phyloP scores from a whole-genome alignment of 2,329 filamentous ascomycete species.

The Ophiocordyceps sinensis region DNA sequence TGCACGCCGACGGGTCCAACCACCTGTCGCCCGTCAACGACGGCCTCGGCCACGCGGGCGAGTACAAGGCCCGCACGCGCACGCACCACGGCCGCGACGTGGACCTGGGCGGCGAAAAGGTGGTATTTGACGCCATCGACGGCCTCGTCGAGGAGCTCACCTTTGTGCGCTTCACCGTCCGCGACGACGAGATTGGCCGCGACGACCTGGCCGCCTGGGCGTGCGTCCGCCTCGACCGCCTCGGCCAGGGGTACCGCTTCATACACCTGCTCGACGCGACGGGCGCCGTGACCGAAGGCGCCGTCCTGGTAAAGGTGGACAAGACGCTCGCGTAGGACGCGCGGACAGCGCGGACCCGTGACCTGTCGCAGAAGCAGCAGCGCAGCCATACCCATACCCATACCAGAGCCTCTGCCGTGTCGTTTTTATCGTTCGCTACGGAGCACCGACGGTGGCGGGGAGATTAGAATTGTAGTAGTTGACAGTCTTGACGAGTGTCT shows the following conservation, averaged over 20 bases:
- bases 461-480: no score
- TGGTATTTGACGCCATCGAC: slow-evolving; percentile 40
- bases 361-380: no score
- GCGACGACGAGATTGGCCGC: slow-evolving; percentile 68
- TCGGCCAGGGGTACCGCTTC: slow-evolving; percentile 63
- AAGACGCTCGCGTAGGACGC: slow-evolving; percentile 32
- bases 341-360: no score
- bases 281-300: slow-evolving; percentile 50
- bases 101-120: slow-evolving; percentile 44
- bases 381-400: no score
- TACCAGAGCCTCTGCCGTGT: no score
- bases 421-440: not conserved
- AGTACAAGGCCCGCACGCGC: slow-evolving; percentile 45
- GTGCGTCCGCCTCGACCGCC: slow-evolving; percentile 69
- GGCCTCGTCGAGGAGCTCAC: slow-evolving; percentile 53
- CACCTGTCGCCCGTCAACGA: slow-evolving; percentile 5
- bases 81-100: slow-evolving; percentile 43
- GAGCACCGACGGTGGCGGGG: no score
- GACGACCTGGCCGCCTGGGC: slow-evolving; percentile 80
- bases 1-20: slow-evolving; percentile 60
- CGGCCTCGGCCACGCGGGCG: slow-evolving; percentile 5
- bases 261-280: slow-evolving; percentile 59
- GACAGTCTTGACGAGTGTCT: no score
- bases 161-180: slow-evolving; percentile 71
- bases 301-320: slow-evolving; percentile 58